phyloP scores from a whole-genome alignment of 2,329 filamentous ascomycete species.

The Microthyrium microscopicum region DNA sequence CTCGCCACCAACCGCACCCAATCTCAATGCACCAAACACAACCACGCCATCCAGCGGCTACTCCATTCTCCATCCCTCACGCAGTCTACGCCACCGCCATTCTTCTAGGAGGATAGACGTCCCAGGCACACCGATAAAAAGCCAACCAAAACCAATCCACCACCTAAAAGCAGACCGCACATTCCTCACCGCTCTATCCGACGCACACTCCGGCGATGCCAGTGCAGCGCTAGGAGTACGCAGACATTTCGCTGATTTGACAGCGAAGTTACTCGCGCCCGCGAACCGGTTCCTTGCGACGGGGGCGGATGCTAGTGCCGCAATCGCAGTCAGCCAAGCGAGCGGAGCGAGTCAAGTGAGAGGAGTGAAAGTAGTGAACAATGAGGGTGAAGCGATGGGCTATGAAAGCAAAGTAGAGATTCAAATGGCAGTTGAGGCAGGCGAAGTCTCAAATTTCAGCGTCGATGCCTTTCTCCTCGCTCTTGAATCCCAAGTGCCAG shows the following conservation, averaged over 20 bases:
- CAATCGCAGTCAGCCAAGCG: too few relatives aligned
- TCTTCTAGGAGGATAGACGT: conserved; percentile 16
- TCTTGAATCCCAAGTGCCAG: conserved; percentile 22
- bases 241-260: conserved; percentile 24
- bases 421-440: too few relatives aligned
- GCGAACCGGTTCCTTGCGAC: conserved; percentile 25
- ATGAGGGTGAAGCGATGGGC: too few relatives aligned
- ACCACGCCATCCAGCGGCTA: too few relatives aligned
- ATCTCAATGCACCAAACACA: conserved; percentile 20
- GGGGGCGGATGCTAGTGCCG: not conserved
- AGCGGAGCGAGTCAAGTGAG: too few relatives aligned
- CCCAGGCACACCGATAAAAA: conserved; percentile 23
- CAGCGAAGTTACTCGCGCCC: conserved; percentile 23
- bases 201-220: conserved; percentile 13
- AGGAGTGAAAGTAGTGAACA: too few relatives aligned
- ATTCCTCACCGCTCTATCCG: conserved; percentile 16
- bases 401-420: too few relatives aligned
- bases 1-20: conserved; percentile 19
- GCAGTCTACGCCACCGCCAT: conserved; percentile 15
- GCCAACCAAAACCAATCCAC: conserved; percentile 19
- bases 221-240: conserved; percentile 18
- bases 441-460: too few relatives aligned
- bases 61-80: too few relatives aligned
- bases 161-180: conserved; percentile 21
- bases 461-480: conserved; percentile 16